These are phyloP conservation scores for Herpotrichia juniperi DNA, from an alignment of 2,329 filamentous ascomycete genomes.

Conservation along the genomic window DNA sequence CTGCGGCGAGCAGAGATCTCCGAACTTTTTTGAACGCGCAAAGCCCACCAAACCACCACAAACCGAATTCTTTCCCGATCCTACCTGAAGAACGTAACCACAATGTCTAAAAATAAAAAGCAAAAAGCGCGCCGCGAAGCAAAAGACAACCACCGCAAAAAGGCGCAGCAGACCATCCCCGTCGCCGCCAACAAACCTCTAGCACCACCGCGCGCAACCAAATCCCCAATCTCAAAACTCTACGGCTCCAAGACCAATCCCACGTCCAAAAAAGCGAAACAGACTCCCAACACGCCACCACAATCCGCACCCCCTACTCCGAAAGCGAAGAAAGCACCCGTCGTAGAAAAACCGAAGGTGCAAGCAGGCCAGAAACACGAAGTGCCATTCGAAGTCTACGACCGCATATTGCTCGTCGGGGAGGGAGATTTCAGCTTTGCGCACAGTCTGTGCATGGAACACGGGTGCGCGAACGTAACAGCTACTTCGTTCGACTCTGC, in stretches of 20 bases:
- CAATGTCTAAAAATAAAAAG: conserved; percentile 44
- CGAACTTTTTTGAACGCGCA: not conserved
- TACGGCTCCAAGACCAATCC: not conserved
- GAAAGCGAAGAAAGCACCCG: conserved; percentile 5
- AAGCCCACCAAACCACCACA: not conserved
- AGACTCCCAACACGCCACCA: conserved; percentile 18
- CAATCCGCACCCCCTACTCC: too few relatives aligned
- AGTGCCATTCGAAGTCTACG: conserved; percentile 70
- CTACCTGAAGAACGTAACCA: too few relatives aligned
- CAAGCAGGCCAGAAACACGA: conserved; percentile 52
- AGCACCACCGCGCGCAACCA: conserved; percentile 11
- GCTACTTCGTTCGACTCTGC: conserved; percentile 72
- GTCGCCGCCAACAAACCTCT: conserved; percentile 28
- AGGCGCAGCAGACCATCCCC: conserved; percentile 33
- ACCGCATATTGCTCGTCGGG: conserved; percentile 76
- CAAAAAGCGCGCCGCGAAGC: conserved; percentile 40
- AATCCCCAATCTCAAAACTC: conserved; percentile 12
- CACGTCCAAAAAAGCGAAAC: conserved; percentile 9
- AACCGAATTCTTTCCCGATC: too few relatives aligned
- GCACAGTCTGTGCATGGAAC: conserved; percentile 67
- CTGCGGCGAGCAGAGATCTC: conserved; percentile 3
- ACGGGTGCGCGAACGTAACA: conserved; percentile 69
- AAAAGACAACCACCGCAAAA: conserved; percentile 33
- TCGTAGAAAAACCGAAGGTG: not conserved
- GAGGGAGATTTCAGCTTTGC: conserved; percentile 84